Percentiles rank a stretch among this genome's conserved stretches.
phyloP scores from a whole-genome alignment of 2,329 filamentous ascomycete genomes.

The Metarhizium robertsii region DNA sequence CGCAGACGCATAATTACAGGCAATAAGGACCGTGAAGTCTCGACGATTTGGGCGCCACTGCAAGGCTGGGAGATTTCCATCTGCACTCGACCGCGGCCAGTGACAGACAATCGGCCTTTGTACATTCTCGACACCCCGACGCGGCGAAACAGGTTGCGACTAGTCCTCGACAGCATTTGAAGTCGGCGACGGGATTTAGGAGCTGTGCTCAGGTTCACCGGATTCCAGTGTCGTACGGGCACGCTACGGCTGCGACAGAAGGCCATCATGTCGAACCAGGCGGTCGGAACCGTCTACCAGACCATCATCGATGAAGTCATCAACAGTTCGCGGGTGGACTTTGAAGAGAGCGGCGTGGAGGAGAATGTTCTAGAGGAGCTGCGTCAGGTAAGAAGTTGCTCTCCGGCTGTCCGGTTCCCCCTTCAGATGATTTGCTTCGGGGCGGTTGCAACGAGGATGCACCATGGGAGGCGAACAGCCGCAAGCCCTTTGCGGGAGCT shows the following conservation, averaged over 20 bases:
- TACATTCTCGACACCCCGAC: neutral
- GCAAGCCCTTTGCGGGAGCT: neutral
- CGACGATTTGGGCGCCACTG: neutral
- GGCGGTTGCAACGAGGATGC: neutral
- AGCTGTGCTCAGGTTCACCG: slow-evolving; percentile 1
- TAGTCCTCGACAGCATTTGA: neutral
- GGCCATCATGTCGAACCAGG: slow-evolving; percentile 46
- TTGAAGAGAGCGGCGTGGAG: slow-evolving; percentile 92
- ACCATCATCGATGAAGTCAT: slow-evolving; percentile 77
- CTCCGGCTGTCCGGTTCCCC: neutral
- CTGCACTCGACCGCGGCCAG: neutral
- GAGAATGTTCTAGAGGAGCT: slow-evolving; percentile 79
- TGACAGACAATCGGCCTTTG: neutral
- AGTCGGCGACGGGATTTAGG: neutral
- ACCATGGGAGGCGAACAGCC: neutral
- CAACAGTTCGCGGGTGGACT: slow-evolving; percentile 84
- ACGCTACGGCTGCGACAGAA: slow-evolving; percentile 2
- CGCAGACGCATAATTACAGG: neutral
- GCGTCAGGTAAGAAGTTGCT: slow-evolving; percentile 58
- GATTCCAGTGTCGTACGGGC: slow-evolving; percentile 5
- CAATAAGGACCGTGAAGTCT: neutral
- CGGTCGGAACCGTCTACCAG: slow-evolving; percentile 70
- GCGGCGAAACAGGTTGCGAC: neutral
- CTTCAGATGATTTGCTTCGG: neutral
- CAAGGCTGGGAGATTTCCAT: neutral